Conservation (phyloP, 2,329 filamentous ascomycete genomes). For the Epichloe uncinata region DNA sequence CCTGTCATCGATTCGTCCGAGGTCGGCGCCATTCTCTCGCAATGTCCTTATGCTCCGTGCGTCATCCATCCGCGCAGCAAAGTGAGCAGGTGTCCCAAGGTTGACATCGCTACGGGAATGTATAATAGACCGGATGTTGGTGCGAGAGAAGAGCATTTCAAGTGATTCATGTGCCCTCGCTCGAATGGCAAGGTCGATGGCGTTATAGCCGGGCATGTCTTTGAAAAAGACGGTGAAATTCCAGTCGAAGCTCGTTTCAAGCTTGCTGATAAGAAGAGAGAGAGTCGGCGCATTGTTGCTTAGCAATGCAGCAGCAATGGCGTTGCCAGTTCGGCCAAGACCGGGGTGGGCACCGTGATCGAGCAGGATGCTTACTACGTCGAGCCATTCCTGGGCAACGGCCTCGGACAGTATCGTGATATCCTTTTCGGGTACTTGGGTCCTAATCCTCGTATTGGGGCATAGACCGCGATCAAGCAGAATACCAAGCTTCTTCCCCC, state of each 20-base stretch:
- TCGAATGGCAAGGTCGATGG: background rate
- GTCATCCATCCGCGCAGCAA: background rate
- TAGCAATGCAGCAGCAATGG: background rate
- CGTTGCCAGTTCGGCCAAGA: background rate
- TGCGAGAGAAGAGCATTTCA: background rate
- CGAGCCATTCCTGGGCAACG: background rate
- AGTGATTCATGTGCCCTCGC: background rate
- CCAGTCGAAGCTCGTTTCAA: background rate
- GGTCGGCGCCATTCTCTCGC: background rate
- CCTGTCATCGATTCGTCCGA: background rate
- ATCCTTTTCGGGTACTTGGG: background rate
- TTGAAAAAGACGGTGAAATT: background rate
- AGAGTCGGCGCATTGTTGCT: background rate
- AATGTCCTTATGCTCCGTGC: background rate
- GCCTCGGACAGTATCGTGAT: background rate
- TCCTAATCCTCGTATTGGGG: background rate
- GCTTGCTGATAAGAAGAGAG: background rate
- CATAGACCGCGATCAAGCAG: background rate
- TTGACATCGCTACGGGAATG: conserved; percentile 1
- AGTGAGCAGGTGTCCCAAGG: background rate
- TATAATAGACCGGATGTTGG: background rate
- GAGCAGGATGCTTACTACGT: background rate
- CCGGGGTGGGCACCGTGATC: background rate
- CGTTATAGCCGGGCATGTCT: background rate
- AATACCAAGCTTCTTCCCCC: background rate